phyloP scores from a whole-genome alignment of 2,329 filamentous ascomycete species.

The Diaporthe velutina region DNA sequence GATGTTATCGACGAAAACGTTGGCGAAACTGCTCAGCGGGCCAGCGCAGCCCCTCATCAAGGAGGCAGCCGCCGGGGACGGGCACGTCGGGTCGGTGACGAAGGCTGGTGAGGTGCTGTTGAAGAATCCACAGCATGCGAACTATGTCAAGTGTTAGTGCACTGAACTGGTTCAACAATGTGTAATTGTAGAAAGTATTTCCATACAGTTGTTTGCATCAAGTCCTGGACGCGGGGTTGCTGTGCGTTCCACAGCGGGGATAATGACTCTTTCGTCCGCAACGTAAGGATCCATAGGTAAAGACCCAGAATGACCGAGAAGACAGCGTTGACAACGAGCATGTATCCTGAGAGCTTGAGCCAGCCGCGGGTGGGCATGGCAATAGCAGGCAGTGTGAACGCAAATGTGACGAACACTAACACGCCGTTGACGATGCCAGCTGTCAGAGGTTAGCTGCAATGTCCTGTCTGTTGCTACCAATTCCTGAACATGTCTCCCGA shows the following conservation, averaged over 20 bases:
- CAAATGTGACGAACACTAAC: constrained; percentile 78
- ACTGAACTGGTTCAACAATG: neutral
- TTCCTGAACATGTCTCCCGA: neutral
- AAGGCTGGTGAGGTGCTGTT: constrained; percentile 81
- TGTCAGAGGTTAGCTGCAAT: constrained; percentile 43
- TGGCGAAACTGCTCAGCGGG: constrained; percentile 76
- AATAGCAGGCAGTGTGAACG: constrained; percentile 78
- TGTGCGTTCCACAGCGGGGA: constrained; percentile 71
- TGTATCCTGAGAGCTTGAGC: constrained; percentile 77
- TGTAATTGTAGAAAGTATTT: too few relatives aligned
- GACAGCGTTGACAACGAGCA: constrained; percentile 71
- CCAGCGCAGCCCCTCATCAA: constrained; percentile 78
- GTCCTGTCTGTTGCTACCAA: neutral
- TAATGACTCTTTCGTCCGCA: constrained; percentile 75
- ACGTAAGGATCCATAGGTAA: constrained; percentile 79
- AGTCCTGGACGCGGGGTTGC: constrained; percentile 68
- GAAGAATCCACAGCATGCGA: constrained; percentile 84
- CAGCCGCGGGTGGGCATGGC: constrained; percentile 75
- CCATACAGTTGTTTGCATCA: constrained; percentile 78
- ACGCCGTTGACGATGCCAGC: constrained; percentile 80
- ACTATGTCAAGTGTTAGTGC: constrained; percentile 60
- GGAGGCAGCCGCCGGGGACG: constrained; percentile 77
- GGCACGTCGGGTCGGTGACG: constrained; percentile 75
- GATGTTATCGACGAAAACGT: constrained; percentile 79
- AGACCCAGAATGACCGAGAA: constrained; percentile 77